These are phyloP conservation scores for Aspergillus cristatus DNA, from an alignment of 495 filamentous ascomycete species.

Conservation along the genomic window DNA sequence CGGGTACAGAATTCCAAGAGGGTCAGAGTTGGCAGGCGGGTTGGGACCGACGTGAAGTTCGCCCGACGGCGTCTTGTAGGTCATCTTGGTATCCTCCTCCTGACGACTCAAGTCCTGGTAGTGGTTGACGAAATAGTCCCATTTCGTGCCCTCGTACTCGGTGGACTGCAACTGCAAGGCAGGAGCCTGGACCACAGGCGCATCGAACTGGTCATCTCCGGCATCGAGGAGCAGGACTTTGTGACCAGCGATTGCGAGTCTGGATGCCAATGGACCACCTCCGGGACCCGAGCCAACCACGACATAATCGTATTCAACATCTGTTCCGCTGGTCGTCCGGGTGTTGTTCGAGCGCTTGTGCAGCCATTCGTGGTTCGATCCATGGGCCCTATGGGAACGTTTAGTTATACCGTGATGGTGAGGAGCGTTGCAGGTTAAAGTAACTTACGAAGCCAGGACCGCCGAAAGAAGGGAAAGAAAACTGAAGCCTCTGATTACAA, in stretches of 20 bases:
- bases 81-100: slow-evolving; percentile 34
- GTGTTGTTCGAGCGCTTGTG: too few species aligned
- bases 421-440: too few species aligned
- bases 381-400: too few species aligned
- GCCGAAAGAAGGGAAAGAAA: slow-evolving; percentile 10
- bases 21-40: slow-evolving; percentile 24
- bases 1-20: slow-evolving; percentile 33
- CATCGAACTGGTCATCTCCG: slow-evolving; percentile 47
- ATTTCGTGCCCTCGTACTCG: slow-evolving; percentile 29
- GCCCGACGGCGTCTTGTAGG: slow-evolving; percentile 25
- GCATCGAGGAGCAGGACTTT: slow-evolving; percentile 53
- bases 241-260: slow-evolving; percentile 49
- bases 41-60: slow-evolving; percentile 25
- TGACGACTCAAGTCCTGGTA: slow-evolving; percentile 26
- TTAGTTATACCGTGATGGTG: too few species aligned
- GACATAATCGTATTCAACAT: slow-evolving; percentile 50
- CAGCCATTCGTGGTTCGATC: too few species aligned
- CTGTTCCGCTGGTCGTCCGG: background rate
- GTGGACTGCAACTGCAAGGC: slow-evolving; percentile 29
- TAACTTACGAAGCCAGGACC: slow-evolving; percentile 14
- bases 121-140: slow-evolving; percentile 40
- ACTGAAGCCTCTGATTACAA: slow-evolving; percentile 9
- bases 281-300: slow-evolving; percentile 56
- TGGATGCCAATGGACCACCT: slow-evolving; percentile 50
- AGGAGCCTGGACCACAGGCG: slow-evolving; percentile 23